These are phyloP conservation scores for Sporisorium exsertum DNA, from an alignment of 1,284 basidiomycete species.

Conservation along the genomic window DNA sequence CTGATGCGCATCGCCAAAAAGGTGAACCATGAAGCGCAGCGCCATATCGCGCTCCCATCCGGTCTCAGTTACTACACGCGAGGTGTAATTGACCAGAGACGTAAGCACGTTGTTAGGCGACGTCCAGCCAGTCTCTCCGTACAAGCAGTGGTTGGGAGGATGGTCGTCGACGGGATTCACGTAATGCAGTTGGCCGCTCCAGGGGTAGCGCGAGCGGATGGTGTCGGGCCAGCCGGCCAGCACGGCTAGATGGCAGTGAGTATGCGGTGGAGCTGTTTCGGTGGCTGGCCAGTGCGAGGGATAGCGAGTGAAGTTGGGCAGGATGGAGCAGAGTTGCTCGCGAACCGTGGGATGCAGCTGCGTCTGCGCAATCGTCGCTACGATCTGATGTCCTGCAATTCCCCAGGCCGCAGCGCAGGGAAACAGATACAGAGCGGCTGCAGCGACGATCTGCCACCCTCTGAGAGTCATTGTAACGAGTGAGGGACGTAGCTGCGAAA, in stretches of 20 bases:
- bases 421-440: slow-evolving; percentile 12
- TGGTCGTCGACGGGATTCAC: slow-evolving; percentile 80
- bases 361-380: slow-evolving; percentile 91
- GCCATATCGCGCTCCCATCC: slow-evolving; percentile 73
- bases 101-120: slow-evolving; percentile 52
- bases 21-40: slow-evolving; percentile 89
- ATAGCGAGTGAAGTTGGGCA: slow-evolving; percentile 71
- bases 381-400: slow-evolving; percentile 82
- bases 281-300: slow-evolving; percentile 35
- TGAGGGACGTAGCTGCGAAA: background rate
- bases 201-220: slow-evolving; percentile 64
- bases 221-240: slow-evolving; percentile 83
- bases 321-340: slow-evolving; percentile 76
- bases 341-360: slow-evolving; percentile 82
- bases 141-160: slow-evolving; percentile 80
- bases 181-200: slow-evolving; percentile 77
- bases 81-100: slow-evolving; percentile 62
- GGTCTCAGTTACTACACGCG: slow-evolving; percentile 36
- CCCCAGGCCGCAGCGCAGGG: slow-evolving; percentile 62
- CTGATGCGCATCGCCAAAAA: slow-evolving; percentile 89
- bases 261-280: slow-evolving; percentile 12
- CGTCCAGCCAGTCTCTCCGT: slow-evolving; percentile 82
- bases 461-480: slow-evolving; percentile 10
- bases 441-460: background rate
- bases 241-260: slow-evolving; percentile 71